Evolutionary conservation across 495 filamentous ascomycete genomes (phyloP).

Genomic region (Talaromyces wortmannii): DNA sequence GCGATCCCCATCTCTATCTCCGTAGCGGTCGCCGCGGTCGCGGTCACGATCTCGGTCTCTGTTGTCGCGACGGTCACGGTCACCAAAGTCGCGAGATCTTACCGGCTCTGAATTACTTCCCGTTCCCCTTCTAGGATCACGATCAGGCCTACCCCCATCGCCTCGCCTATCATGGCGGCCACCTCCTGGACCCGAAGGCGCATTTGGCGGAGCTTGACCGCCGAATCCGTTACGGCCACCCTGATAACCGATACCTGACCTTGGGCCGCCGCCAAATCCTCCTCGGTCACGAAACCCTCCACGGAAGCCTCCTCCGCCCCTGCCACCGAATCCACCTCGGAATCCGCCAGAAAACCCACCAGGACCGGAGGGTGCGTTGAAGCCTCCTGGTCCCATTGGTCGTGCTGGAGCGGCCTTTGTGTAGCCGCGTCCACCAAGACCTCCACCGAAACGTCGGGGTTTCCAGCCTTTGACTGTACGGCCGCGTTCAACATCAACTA

Average conservation of each 20-base stretch:
- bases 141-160: conserved; percentile 37
- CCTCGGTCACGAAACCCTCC: conserved; percentile 61
- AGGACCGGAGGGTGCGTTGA: conserved; percentile 58
- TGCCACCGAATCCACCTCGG: conserved; percentile 49
- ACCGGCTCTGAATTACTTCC: conserved; percentile 51
- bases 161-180: conserved; percentile 39
- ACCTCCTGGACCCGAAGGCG: conserved; percentile 72
- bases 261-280: conserved; percentile 39
- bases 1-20: conserved; percentile 38
- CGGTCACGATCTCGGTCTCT: conserved; percentile 51
- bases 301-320: conserved; percentile 41
- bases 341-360: conserved; percentile 63
- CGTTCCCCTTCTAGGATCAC: conserved; percentile 39
- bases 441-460: conserved; percentile 85
- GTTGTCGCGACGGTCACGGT: conserved; percentile 53
- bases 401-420: conserved; percentile 75
- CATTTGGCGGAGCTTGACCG: conserved; percentile 65
- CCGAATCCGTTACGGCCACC: conserved; percentile 53
- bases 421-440: conserved; percentile 86
- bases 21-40: conserved; percentile 37
- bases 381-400: conserved; percentile 52
- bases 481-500: conserved; percentile 95
- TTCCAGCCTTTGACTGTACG: conserved; percentile 93
- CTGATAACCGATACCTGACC: conserved; percentile 55
- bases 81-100: conserved; percentile 40